A percentile compares a stretch with the other conserved stretches of the same genome.
These are phyloP conservation scores for Sorghum bicolor DNA, from an alignment of 176 grass and related monocot genomes.

Conservation along the genomic window Sorghum_bicolor_NCBIv3 NC_012875.2:52192001-52192500, in stretches of 20 bases:
- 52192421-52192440: too few relatives aligned
- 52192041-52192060: not conserved
- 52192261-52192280: not conserved
- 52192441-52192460: too few relatives aligned
- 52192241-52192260: conserved; percentile 16
- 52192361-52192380: not conserved
- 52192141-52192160: not conserved
- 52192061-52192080: not conserved
- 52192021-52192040: not conserved
- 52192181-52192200: not conserved
- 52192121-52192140: not conserved
- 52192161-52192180: not conserved
- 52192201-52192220: not conserved
- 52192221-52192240: not conserved
- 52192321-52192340: not conserved
- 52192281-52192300: too few relatives aligned
- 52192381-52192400: too few relatives aligned
- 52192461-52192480: too few relatives aligned
- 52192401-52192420: not conserved
- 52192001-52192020: not conserved
- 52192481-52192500: too few relatives aligned
- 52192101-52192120: not conserved
- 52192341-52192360: too few relatives aligned
- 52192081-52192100: not conserved
- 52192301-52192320: too few relatives aligned